Evolutionary conservation across 129 eudicot species (phyloP), one percentile per base, ranked within the genome.

Genomic region (Glebionis coronaria): DNA sequence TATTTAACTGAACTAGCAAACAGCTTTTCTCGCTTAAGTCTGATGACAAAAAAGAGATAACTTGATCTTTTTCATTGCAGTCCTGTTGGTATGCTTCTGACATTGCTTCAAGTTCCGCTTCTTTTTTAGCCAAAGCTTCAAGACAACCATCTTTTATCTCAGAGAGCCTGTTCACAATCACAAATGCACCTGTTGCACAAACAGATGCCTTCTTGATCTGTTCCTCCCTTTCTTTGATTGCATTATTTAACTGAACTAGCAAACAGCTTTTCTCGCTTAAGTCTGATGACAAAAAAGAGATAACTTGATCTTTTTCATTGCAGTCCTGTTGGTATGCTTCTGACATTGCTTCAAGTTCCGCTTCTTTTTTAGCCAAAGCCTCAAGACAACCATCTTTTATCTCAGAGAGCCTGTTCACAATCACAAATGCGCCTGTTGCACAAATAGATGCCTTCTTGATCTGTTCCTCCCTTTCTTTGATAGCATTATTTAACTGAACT

Each of bases 401-500:
- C 82, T 92, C 95, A 42, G 79, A 83, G 61, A 92, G 75, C 73
- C 98, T 70, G 46, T 87, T 85, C 54, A 92, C 83, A 50, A 86
- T 72, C 77, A 92, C 78, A 63, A 86, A 82, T 71, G 96, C 95
- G 44, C 74, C 95, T 14, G 85, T 73, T 63, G 98, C 95, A 88
- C 83, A 85, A 28, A 21, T 63, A 44, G 95, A 83, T 65, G 79
- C 71, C 40, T 60, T 76, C 59, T 60, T 78, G 40, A 85, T 70
- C 65, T 82, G 55, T 40, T 73, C 86, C 44, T 82, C 74, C 64
- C 75, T 82, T 12, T 72, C 55, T 72, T 67, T 66, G 5, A 79
- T 72, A 71, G 59, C 71, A 9, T 71, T 68, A 81, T 63, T 72
- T 42, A 87, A 70, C 68, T 83, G 81, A 19, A 44, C 50, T 16